Base-by-base conservation (phyloP, 805 yeast species). In the Cyberlindnera japonica region DNA sequence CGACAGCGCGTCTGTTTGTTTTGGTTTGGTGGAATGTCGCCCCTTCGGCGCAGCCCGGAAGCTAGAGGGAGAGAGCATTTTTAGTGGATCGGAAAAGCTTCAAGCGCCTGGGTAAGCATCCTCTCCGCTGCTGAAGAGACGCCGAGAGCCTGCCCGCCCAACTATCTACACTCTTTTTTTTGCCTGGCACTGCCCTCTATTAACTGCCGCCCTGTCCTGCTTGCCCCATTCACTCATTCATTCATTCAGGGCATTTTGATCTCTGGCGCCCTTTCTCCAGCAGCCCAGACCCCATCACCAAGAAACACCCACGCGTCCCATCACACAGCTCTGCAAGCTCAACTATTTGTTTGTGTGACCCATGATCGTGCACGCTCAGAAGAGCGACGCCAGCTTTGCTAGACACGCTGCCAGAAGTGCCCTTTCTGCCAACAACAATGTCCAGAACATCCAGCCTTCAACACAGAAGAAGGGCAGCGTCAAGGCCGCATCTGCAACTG, bases 381-480 rank as follows among this genome's bases (percentile, higher is more conserved):
- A 36, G 32, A 40, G 35, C 30, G 33, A 27, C 9, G 37, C 41
- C 18, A 38, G 53, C 33, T 53, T 56, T 26, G 61, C 61, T 5
- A 49, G 35, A 31, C 51, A 46, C 14, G 61, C 61, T 5, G 61
- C 61, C 15, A 44, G 53, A 23, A 38, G 53, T 10, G 55, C 56
- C 1, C 36, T 48, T 27, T 50, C 41, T 5, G 43, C 49, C 10
- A 51, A 50, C 41, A 47, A 38, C 25, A 54, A 53, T 36, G 21
- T 47, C 13, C 33, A 36, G 7, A 53, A 53, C 36, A 36, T 47
- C 50, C 43, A 79, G 74, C 73, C 74, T 5, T 48, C 72, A 17
- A 14, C 36, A n/a, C 17, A 21, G 13, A 16, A 40, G 9, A 22
- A 32, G n/a, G 28, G 25, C 23, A 23, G 32, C 20, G n/a, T 15